Evolutionary conservation across 768 basidiomycete species (phyloP).

Genomic region (Albatrellus ellisii): DNA sequence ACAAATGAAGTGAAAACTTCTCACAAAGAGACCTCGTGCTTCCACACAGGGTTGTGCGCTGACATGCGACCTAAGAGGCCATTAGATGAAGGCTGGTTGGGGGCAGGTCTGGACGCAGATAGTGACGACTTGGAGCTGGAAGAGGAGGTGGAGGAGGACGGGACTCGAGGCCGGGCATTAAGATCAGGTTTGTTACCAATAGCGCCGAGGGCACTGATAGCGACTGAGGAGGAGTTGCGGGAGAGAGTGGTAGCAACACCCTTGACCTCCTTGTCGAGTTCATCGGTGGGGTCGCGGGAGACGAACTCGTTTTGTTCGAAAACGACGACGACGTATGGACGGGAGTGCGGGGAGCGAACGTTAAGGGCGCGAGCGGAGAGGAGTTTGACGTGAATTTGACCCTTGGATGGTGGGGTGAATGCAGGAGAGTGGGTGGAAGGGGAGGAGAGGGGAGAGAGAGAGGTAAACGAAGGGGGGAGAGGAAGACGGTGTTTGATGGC

Average conservation of each 20-base stretch:
- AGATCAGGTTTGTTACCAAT: conserved; percentile 35
- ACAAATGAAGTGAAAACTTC: conserved; percentile 21
- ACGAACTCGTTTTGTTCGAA: conserved; percentile 99
- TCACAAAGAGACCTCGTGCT: conserved; percentile 97
- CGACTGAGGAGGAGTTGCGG: conserved; percentile 45
- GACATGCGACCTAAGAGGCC: conserved; percentile 44
- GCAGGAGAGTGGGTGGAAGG: conserved; percentile 18
- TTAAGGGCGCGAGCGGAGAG: conserved; percentile 81
- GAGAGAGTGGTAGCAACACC: conserved; percentile 53
- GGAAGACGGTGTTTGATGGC: not conserved
- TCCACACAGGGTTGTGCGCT: conserved; percentile 93
- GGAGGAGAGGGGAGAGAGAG: conserved; percentile 22
- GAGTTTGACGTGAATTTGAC: conserved; percentile 92
- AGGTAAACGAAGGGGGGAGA: not conserved
- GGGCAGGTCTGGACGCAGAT: conserved; percentile 12
- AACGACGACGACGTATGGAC: conserved; percentile 91
- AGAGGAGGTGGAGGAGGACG: conserved; percentile 7
- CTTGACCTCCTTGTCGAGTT: conserved; percentile 81
- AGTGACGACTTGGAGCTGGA: conserved; percentile 11
- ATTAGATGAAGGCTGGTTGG: conserved; percentile 18
- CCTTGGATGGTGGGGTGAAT: conserved; percentile 31
- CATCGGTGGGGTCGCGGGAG: conserved; percentile 76
- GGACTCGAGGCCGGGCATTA: conserved; percentile 8
- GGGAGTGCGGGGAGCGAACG: conserved; percentile 47
- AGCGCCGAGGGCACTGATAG: conserved; percentile 52